Base-by-base conservation (phyloP, 306 rosid species). In the Pterocarpus macrocarpus region DNA sequence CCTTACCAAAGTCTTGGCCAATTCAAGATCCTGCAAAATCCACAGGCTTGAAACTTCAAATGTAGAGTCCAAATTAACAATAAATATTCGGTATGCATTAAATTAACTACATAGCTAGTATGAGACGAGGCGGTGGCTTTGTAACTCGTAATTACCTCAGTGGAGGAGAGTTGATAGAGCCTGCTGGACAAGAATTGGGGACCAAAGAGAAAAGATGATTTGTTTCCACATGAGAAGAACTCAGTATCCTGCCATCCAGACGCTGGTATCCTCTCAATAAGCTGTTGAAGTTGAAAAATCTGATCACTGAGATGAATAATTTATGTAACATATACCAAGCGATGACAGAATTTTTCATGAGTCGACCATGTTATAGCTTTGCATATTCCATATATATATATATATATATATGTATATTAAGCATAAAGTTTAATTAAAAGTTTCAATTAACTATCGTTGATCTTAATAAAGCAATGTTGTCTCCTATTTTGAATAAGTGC, bases 1-100 rank as follows among this genome's bases (percentile, higher is more conserved):
- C 70, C 97, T 91, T 22, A 15, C 0, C 64, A 85, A 68, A 71
- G 44, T 45, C 77, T 76, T 80, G 7, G 82, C 87, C 49, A 90
- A 66, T 47, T 88, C 94, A 8, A 83, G 22, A 83, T 92, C 94
- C 97, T 92, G 56, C 70, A 17, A 75, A 74, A 85, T 64, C n/a
- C 16, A 34, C 4, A 17, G 63, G 14, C 38, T 57, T 68, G 13
- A 1, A 43, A 4, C 2, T 44, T 10, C 12, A 38, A 65, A 8
- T 22, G 28, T 22, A 22, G 28, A 22, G 28, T 22, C 28, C 28
- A 22, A 22, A 22, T 22, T 22, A 22, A 22, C 28, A 22, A 22
- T 22, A 22, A 22, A 22, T 22, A 22, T 22, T 15, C 15, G 0
- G 9, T 36, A 35, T 38, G 16, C 44, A 8, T 61, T 22, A 22